A percentile compares a stretch with the other conserved stretches of the same genome.
These are phyloP conservation scores for Aspergillus incahuasiensis DNA, from an alignment of 495 filamentous ascomycete genomes.

Conservation along the genomic window DNA sequence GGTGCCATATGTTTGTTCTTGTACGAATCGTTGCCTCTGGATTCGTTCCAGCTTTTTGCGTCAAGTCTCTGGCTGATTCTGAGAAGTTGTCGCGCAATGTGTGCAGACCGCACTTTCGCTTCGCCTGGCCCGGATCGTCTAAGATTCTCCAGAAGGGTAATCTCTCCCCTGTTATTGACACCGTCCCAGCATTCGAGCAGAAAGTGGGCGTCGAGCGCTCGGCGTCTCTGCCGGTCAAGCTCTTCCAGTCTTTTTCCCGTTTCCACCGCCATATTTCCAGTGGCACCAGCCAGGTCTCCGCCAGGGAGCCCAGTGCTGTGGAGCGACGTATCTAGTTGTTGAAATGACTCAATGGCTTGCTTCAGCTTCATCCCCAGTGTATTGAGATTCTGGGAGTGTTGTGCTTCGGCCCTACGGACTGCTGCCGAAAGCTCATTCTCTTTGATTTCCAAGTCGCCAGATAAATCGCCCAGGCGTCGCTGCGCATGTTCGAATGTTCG, in stretches of 20 bases:
- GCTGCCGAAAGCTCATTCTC: slow-evolving; percentile 88
- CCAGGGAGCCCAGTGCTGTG: slow-evolving; percentile 44
- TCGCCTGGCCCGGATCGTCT: slow-evolving; percentile 72
- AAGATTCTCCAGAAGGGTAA: slow-evolving; percentile 76
- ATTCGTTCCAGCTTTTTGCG: slow-evolving; percentile 62
- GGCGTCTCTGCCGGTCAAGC: slow-evolving; percentile 81
- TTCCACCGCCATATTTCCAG: slow-evolving; percentile 83
- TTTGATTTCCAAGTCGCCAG: slow-evolving; percentile 75
- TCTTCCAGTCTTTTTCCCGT: slow-evolving; percentile 92
- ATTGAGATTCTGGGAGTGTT: slow-evolving; percentile 85
- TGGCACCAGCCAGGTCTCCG: slow-evolving; percentile 55
- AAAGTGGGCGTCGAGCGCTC: slow-evolving; percentile 90
- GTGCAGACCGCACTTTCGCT: slow-evolving; percentile 81
- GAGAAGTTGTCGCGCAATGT: slow-evolving; percentile 83
- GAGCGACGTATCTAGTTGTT: slow-evolving; percentile 76
- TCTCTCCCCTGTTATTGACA: slow-evolving; percentile 77
- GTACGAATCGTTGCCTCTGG: slow-evolving; percentile 54
- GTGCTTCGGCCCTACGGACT: slow-evolving; percentile 84
- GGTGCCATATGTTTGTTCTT: slow-evolving; percentile 31
- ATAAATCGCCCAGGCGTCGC: slow-evolving; percentile 69
- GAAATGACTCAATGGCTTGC: slow-evolving; percentile 83
- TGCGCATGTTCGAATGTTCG: slow-evolving; percentile 90
- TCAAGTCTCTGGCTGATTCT: slow-evolving; percentile 84
- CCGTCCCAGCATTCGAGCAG: slow-evolving; percentile 94
- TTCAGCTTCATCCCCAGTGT: slow-evolving; percentile 82